Percentiles rank a stretch among this genome's conserved stretches.
These are phyloP conservation scores for Jackrogersella multiformis DNA, from an alignment of 495 filamentous ascomycete species.

Conservation along the genomic window DNA sequence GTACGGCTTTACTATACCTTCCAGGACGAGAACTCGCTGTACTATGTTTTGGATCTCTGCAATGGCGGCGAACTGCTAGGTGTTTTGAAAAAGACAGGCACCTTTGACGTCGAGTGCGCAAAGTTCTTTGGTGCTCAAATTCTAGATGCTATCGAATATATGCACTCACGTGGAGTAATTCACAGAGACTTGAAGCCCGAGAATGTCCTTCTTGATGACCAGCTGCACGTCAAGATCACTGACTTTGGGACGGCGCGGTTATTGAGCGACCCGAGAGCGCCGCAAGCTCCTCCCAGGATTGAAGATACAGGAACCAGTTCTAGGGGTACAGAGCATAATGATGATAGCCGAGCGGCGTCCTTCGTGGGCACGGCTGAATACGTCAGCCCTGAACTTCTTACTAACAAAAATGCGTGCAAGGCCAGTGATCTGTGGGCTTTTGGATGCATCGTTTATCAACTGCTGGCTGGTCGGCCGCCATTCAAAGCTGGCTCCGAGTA, in stretches of 20 bases:
- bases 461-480: conserved; percentile 90
- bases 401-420: conserved; percentile 96
- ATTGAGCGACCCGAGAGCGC: conserved; percentile 71
- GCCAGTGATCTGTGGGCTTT: conserved; percentile 99
- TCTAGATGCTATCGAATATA: conserved; percentile 94
- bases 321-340: conserved; percentile 56
- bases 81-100: conserved; percentile 89
- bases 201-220: conserved; percentile 92
- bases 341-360: conserved; percentile 78
- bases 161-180: conserved; percentile 96
- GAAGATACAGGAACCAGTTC: conserved; percentile 51
- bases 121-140: conserved; percentile 97
- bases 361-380: conserved; percentile 99
- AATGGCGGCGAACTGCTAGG: conserved; percentile 92
- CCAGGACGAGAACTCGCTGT: conserved; percentile 93
- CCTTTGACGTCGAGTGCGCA: conserved; percentile 96
- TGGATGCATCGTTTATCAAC: conserved; percentile 98
- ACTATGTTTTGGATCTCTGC: conserved; percentile 95
- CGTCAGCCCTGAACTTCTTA: conserved; percentile 94
- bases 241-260: conserved; percentile 99
- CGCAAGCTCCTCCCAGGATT: conserved; percentile 48
- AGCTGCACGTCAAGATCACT: conserved; percentile 98
- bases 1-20: conserved; percentile 99
- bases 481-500: conserved; percentile 99
- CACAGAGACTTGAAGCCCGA: conserved; percentile 98